Percentiles rank a stretch among this genome's conserved stretches.
phyloP scores from a whole-genome alignment of 208 protist species.

The Trypanosoma avium region DNA sequence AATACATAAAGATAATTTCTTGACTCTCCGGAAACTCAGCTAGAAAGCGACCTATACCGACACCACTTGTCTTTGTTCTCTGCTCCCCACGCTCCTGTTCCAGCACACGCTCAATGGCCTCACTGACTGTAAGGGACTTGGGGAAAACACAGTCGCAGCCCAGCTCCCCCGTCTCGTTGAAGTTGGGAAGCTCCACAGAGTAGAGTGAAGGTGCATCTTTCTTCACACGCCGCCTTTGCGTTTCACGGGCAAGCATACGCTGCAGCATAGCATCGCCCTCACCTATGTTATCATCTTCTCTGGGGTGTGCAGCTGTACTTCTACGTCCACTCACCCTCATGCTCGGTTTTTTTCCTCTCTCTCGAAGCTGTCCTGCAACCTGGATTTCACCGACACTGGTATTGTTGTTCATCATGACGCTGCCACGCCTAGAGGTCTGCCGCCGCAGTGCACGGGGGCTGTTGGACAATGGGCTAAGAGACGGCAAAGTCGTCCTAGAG shows the following conservation, averaged over 20 bases:
- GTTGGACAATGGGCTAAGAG: too few species aligned
- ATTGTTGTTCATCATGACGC: too few species aligned
- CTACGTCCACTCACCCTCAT: too few species aligned
- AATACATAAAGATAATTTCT: conserved; percentile 50
- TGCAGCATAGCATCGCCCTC: conserved; percentile 2
- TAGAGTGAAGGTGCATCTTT: conserved; percentile 39
- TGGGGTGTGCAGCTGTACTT: background rate
- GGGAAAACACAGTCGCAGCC: conserved; percentile 17
- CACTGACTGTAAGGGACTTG: conserved; percentile 16
- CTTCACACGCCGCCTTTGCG: conserved; percentile 27
- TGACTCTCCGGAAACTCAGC: conserved; percentile 30
- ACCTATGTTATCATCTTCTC: background rate
- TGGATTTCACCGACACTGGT: too few species aligned
- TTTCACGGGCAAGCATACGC: conserved; percentile 8
- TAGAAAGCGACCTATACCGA: conserved; percentile 57
- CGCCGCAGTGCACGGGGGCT: too few species aligned
- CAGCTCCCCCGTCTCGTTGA: conserved; percentile 20
- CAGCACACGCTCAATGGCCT: conserved; percentile 42
- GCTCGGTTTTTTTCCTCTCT: background rate
- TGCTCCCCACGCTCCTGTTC: conserved; percentile 41
- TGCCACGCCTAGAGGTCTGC: too few species aligned
- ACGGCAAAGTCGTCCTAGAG: too few species aligned
- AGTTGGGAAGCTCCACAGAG: conserved; percentile 34
- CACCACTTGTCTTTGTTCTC: conserved; percentile 36
- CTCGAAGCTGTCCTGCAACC: too few species aligned